These are phyloP conservation scores for Gardenia jasminoides DNA, from an alignment of 257 asterid species.

Conservation along the genomic window DNA sequence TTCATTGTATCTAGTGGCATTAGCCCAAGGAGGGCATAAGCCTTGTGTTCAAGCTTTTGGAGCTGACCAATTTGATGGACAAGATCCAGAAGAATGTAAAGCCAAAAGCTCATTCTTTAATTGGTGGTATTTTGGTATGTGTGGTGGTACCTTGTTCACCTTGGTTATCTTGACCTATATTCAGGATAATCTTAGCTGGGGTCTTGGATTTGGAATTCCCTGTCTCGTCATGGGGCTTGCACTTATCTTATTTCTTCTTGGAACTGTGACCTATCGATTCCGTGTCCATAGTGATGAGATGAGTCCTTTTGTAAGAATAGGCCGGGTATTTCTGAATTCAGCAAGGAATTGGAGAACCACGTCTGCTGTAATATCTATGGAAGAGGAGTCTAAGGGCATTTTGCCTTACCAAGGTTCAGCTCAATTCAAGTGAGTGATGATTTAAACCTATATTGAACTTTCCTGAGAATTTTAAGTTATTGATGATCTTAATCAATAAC, in stretches of 20 bases:
- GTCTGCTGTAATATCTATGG: background rate
- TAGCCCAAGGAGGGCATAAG: conserved; percentile 36
- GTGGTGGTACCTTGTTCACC: conserved; percentile 6
- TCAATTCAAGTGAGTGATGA: conserved; percentile 23
- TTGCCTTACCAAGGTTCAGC: conserved; percentile 19
- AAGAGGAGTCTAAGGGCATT: conserved; percentile 15
- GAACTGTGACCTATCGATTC: conserved; percentile 28
- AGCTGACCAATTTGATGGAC: conserved; percentile 32
- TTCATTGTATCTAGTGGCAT: conserved; percentile 28
- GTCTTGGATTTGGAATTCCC: conserved; percentile 40
- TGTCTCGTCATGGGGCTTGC: conserved; percentile 30
- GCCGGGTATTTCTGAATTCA: conserved; percentile 22
- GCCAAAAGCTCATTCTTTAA: conserved; percentile 32
- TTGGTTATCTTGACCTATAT: conserved; percentile 20
- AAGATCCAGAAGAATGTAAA: conserved; percentile 24
- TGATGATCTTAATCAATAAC: too few species aligned
- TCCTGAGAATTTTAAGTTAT: background rate
- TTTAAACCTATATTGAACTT: background rate
- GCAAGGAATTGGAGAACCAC: conserved; percentile 18
- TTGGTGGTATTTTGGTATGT: conserved; percentile 35
- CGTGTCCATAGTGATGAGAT: conserved; percentile 10
- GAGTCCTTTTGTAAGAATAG: conserved; percentile 22
- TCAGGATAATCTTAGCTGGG: conserved; percentile 37
- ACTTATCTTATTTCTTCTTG: conserved; percentile 22
- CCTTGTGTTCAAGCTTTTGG: conserved; percentile 39